A percentile compares a stretch with the other conserved stretches of the same genome.
phyloP scores from a whole-genome alignment of 116 monocot species.

The Dioscorea cayenensis region DNA sequence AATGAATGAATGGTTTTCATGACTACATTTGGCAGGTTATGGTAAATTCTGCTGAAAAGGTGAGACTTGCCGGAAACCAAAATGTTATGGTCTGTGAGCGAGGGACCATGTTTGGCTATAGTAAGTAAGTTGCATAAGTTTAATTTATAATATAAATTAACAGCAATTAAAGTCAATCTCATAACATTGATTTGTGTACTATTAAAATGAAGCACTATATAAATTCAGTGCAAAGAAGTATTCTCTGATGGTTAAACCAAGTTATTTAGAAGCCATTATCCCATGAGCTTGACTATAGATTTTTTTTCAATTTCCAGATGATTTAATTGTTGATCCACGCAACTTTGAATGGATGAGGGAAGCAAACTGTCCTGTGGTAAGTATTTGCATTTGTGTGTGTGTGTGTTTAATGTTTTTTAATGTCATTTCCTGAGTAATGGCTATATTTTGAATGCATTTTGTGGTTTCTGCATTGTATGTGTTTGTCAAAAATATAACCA shows the following conservation, averaged over 20 bases:
- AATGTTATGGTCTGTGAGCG: conserved; percentile 99
- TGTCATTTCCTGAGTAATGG: too few species aligned
- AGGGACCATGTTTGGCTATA: conserved; percentile 97
- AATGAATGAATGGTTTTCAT: neutral
- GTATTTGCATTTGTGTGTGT: neutral
- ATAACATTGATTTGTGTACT: too few species aligned
- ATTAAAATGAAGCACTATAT: too few species aligned
- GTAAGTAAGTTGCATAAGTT: conserved; percentile 39
- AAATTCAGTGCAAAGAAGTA: neutral
- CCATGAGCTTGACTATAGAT: neutral
- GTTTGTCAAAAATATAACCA: too few species aligned
- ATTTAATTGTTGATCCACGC: conserved; percentile 95
- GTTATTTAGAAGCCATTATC: neutral
- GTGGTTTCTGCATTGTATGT: too few species aligned
- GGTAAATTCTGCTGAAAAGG: conserved; percentile 89
- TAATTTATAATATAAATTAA: neutral
- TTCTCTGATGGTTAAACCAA: neutral
- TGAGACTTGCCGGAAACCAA: conserved; percentile 84
- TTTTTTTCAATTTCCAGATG: conserved; percentile 45
- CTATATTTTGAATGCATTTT: too few species aligned
- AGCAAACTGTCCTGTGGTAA: conserved; percentile 95
- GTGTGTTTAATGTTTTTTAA: neutral
- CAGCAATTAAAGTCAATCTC: neutral
- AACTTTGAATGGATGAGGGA: conserved; percentile 96
- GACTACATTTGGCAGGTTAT: conserved; percentile 57